Percentiles rank a stretch among this genome's conserved stretches.
Evolutionary conservation across 345 rosid genomes (phyloP).

Genomic region (Melaleuca alternifolia): DNA sequence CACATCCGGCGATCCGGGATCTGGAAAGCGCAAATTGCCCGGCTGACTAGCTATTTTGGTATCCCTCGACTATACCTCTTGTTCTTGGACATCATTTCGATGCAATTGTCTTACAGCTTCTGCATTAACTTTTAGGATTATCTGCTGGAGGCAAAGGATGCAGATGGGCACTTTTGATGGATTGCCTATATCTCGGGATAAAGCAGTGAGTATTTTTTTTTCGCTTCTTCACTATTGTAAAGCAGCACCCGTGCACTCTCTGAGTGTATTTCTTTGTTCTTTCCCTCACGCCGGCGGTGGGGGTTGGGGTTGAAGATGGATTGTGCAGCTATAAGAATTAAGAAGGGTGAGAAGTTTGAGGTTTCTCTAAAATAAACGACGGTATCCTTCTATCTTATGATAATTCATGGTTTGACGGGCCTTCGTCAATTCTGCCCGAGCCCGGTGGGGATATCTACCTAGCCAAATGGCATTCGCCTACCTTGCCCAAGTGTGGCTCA

Average conservation of each 20-base stretch:
- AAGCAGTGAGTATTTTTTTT: constrained; percentile 42
- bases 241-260: not conserved
- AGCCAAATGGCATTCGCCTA: not conserved
- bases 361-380: not conserved
- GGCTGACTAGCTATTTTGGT: not conserved
- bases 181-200: constrained; percentile 82
- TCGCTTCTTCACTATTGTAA: not conserved
- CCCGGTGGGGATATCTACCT: not conserved
- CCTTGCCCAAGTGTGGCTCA: not conserved
- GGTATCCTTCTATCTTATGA: not conserved
- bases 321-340: not conserved
- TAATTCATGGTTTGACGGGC: not conserved
- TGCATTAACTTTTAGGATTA: not conserved
- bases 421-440: not conserved
- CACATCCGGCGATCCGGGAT: not conserved
- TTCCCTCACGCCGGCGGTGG: not conserved
- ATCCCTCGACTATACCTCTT: not conserved
- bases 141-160: constrained; percentile 5
- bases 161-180: constrained; percentile 84
- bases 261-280: not conserved
- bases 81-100: not conserved
- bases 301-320: not conserved
- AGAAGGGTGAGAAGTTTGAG: not conserved
- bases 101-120: not conserved
- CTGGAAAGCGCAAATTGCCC: not conserved